Base-by-base conservation (phyloP, 495 filamentous ascomycete genomes). In the Trichocladium antarcticum region DNA sequence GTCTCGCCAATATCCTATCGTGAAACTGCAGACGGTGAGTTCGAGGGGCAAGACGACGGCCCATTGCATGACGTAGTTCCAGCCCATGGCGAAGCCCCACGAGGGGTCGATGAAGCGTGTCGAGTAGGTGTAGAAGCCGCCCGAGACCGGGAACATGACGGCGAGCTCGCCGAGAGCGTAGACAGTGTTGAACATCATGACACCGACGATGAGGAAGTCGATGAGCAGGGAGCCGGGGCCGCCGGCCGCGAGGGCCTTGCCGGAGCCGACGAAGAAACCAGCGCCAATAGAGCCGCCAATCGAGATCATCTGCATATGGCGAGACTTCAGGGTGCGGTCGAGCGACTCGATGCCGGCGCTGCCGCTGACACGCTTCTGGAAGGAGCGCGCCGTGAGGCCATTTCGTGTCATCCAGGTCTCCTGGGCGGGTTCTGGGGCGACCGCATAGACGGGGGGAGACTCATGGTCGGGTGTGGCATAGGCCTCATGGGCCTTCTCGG, bases 41-140 rank as follows among this genome's bases (percentile, higher is more conserved):
- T 80, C 77, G 16, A 79, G 67, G 32, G 75, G 74, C 24, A 80
- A 61, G 34, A 79, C 73, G 37, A 76, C 64, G 36, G 70, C 61
- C 83, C 83, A 87, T 57, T 75, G 71, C 41, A 84, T 68, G 46
- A 79, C 76, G 58, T 87, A 87, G 60, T 85, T 80, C 80, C 82
- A 87, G 45, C 87, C 87, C 73, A 94, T 89, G 52, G 87, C 84
- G 61, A 94, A 93, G 41, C 87, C 87, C 74, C 87, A 78, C 47
- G 81, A 81, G 10, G 82, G 80, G 53, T 86, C 81, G 53, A 87
- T 79, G 56, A 89, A 83, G 50, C 84, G 79, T 48, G 80, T 71
- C 37, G 84, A 82, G 52, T 85, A 87, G 27, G 83, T 72, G 28
- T 75, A 75, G 65, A 77, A 69, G 53, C 72, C 67, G 62, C 74